Base-by-base conservation (phyloP, 2,329 filamentous ascomycete species). In the Fusarium pilosicola region DNA sequence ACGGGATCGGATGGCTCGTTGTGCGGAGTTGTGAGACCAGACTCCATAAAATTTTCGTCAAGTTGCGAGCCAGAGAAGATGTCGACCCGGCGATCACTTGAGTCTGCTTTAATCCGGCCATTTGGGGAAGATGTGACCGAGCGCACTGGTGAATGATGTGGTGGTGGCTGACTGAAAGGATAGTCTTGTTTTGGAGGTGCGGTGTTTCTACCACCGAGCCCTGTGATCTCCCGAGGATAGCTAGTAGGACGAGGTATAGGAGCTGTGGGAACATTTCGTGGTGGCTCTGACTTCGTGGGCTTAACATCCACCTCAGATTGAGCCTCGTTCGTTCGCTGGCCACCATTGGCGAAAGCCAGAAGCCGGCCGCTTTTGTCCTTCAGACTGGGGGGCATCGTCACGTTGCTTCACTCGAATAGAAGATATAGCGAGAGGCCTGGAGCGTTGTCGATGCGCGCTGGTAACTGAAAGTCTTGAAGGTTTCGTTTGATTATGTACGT, bases 41-140 rank as follows among this genome's bases (percentile, higher is more conserved):
- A 84, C 26, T 81, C 79, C 81, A 84, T 82, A 45, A 84, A 84
- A 51, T 78, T 79, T 15, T 84, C 82, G 18, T 81, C 81, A 10
- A 84, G 79, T 65, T 84, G 81, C 9, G 82, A 84, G 10, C 82
- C 82, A 34, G 77, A 79, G 45, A 84, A 84, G n/a, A 83, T 64
- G 15, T 78, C 79, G 22, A 63, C 64, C 26, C 71, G 71, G 44
- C 66, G 65, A 67, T 74, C 67, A 57, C 71, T 60, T 32, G 73
- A 64, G 42, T 55, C 63, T 18, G 42, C 54, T 51, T 63, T 73
- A 38, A 67, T 58, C 42, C 70, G 74, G 20, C 65, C 71, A 24
- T 73, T 74, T 24, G 77, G 75, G 14, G 79, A 73, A 24, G 73
- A 73, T 32, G 73, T 55, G 13, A 64, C 49, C 4, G 68, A 67